Percentiles rank a stretch among this genome's conserved stretches.
These are phyloP conservation scores for Lepidium aucheri DNA, from an alignment of 345 rosid species.

Conservation along the genomic window DNA sequence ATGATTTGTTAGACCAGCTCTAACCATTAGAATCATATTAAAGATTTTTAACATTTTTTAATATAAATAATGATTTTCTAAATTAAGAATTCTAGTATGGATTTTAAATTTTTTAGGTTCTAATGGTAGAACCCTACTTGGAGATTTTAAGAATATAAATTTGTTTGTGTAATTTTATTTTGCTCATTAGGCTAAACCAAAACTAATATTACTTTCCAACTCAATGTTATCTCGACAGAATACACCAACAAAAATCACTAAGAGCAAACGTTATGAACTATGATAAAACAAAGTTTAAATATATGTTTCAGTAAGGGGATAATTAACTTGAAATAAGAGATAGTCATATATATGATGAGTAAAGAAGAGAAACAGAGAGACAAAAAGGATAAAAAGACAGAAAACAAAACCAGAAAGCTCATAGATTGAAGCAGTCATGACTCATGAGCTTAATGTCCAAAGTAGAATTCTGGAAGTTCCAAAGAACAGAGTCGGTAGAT, in stretches of 20 bases:
- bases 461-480: neutral
- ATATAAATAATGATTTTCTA: no score
- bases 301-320: neutral
- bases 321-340: neutral
- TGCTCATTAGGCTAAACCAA: no score
- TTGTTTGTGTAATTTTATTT: no score
- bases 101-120: no score
- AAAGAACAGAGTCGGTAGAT: constrained; percentile 2
- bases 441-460: constrained; percentile 8
- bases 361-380: neutral
- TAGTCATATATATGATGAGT: neutral
- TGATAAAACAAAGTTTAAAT: neutral
- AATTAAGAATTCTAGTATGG: no score
- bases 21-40: no score
- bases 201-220: no score
- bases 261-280: neutral
- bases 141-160: no score
- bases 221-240: constrained; percentile 44
- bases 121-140: no score
- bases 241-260: constrained; percentile 7
- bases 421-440: constrained; percentile 26
- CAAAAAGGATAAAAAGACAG: neutral
- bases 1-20: no score
- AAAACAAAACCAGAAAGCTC: constrained; percentile 20
- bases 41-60: no score